phyloP scores from a whole-genome alignment of 805 yeast species.

The Jamesozyma jinghongensis region DNA sequence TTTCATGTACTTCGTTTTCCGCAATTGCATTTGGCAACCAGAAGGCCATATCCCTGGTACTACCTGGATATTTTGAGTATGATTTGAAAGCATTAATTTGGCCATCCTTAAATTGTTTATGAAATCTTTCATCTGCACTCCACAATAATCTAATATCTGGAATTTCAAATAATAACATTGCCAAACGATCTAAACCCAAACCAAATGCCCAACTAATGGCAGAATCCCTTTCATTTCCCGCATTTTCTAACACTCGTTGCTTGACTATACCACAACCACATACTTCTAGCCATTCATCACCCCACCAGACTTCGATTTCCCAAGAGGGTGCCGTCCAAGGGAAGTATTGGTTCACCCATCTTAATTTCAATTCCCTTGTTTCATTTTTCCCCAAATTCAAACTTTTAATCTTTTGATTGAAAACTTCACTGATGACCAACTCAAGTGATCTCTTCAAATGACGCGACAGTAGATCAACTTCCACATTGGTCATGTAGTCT shows the following conservation, averaged over 20 bases:
- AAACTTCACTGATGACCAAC: slow-evolving; percentile 70
- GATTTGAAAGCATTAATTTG: slow-evolving; percentile 68
- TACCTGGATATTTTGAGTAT: slow-evolving; percentile 84
- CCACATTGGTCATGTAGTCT: slow-evolving; percentile 56
- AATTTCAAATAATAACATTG: slow-evolving; percentile 89
- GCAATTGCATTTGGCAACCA: slow-evolving; percentile 52
- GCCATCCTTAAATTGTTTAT: slow-evolving; percentile 58
- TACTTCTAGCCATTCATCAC: slow-evolving; percentile 94
- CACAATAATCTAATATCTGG: slow-evolving; percentile 94
- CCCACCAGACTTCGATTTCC: slow-evolving; percentile 99
- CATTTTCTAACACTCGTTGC: slow-evolving; percentile 62
- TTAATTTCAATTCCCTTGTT: slow-evolving; percentile 60
- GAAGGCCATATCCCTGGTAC: slow-evolving; percentile 80
- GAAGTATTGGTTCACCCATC: slow-evolving; percentile 94
- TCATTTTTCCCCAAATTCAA: slow-evolving; percentile 29
- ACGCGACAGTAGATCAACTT: slow-evolving; percentile 56
- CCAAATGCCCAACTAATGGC: slow-evolving; percentile 97
- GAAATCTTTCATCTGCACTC: slow-evolving; percentile 74
- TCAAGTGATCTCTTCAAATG: slow-evolving; percentile 87
- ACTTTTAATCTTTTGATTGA: slow-evolving; percentile 36
- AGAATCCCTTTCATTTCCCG: slow-evolving; percentile 49
- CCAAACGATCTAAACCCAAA: slow-evolving; percentile 86
- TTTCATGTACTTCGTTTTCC: slow-evolving; percentile 49
- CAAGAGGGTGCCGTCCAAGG: slow-evolving; percentile 99
- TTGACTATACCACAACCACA: slow-evolving; percentile 92